A percentile compares a stretch with the other conserved stretches of the same genome.
These are phyloP conservation scores for Trypanosoma avium DNA, from an alignment of 208 protist genomes.

Conservation along the genomic window DNA sequence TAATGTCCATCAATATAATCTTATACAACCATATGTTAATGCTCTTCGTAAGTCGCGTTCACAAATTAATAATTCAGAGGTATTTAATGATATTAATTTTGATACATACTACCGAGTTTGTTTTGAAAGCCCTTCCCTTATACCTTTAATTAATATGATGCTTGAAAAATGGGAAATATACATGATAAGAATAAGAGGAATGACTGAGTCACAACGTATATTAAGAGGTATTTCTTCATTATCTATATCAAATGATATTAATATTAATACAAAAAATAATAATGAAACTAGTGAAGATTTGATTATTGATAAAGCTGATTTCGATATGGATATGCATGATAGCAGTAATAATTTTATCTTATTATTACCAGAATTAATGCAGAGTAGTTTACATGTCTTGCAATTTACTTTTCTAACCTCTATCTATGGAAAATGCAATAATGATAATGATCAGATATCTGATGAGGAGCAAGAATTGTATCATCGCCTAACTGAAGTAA, in stretches of 20 bases:
- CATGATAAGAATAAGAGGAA: conserved; percentile 13
- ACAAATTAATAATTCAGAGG: neutral
- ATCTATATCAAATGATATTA: neutral
- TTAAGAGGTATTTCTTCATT: neutral
- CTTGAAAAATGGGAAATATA: conserved; percentile 22
- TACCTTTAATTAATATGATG: conserved; percentile 18
- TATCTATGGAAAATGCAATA: neutral
- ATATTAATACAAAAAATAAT: neutral
- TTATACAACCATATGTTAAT: conserved; percentile 13
- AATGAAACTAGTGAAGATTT: too few species aligned
- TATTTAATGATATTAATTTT: neutral
- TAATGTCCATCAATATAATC: conserved; percentile 18
- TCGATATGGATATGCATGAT: neutral
- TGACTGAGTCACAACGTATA: neutral
- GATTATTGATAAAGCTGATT: too few species aligned
- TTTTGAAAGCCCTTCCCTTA: conserved; percentile 19
- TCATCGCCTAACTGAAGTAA: conserved; percentile 23
- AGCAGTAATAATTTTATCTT: neutral
- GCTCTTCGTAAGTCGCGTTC: conserved; percentile 1
- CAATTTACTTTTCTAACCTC: conserved; percentile 2
- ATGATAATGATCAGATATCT: neutral
- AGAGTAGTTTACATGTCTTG: conserved; percentile 20
- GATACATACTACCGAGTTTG: conserved; percentile 18
- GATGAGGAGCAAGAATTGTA: conserved; percentile 22
- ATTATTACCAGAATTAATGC: conserved; percentile 9